Conservation (phyloP, 2,329 filamentous ascomycete species). For the Penicillium sp. region DNA sequence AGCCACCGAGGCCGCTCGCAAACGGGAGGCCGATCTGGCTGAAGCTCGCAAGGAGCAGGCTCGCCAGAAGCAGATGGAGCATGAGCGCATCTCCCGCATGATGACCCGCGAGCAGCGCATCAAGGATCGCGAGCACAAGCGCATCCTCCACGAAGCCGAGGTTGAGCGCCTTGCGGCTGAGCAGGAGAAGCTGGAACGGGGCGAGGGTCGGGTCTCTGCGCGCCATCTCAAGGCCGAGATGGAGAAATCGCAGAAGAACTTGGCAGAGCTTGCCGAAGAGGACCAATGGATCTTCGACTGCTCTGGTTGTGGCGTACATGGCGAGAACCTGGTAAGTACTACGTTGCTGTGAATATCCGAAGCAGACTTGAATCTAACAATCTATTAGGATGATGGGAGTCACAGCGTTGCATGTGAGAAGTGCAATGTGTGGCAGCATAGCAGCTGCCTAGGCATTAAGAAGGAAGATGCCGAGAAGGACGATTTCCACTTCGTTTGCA, state of each 20-base stretch:
- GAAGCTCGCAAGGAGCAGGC: slow-evolving; percentile 66
- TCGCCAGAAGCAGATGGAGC: slow-evolving; percentile 67
- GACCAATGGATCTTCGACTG: slow-evolving; percentile 96
- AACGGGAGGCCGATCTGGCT: slow-evolving; percentile 67
- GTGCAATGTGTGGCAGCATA: slow-evolving; percentile 97
- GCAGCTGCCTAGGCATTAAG: slow-evolving; percentile 82
- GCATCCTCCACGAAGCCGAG: slow-evolving; percentile 83
- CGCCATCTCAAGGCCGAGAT: slow-evolving; percentile 82
- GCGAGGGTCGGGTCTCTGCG: slow-evolving; percentile 71
- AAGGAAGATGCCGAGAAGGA: slow-evolving; percentile 80
- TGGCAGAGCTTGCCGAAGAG: slow-evolving; percentile 75
- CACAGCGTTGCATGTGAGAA: slow-evolving; percentile 93
- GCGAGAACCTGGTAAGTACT: slow-evolving; percentile 70
- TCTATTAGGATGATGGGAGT: slow-evolving; percentile 77
- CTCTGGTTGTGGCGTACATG: slow-evolving; percentile 81
- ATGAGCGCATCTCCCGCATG: slow-evolving; percentile 78
- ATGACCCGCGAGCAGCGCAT: slow-evolving; percentile 85
- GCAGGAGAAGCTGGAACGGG: slow-evolving; percentile 64
- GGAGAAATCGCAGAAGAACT: slow-evolving; percentile 76
- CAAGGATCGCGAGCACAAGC: slow-evolving; percentile 82
- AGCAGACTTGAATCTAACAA: slow-evolving; percentile 30
- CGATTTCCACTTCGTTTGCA: slow-evolving; percentile 87
- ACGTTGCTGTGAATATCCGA: not conserved
- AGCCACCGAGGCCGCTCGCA: slow-evolving; percentile 71
- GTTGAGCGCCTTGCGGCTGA: slow-evolving; percentile 79